Evolutionary conservation across 345 rosid genomes (phyloP), one percentile per base, ranked within the genome.

Genomic region (Bretschneidera sinensis): DNA sequence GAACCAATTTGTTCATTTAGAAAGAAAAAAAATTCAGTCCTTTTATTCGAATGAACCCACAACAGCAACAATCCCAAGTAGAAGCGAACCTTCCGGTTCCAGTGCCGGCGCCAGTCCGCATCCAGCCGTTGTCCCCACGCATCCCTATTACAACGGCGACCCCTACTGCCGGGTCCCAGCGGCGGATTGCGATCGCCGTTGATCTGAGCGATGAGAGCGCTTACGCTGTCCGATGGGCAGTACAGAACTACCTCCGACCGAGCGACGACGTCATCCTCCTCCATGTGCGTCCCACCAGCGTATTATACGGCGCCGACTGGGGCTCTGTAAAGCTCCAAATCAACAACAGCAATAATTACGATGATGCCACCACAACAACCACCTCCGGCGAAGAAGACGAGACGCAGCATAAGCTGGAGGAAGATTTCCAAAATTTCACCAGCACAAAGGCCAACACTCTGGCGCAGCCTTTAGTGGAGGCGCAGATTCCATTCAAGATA

Each of bases 271-370:
- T 84, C 49, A 64, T 84, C 60, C 81, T 84, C 31, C 79, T 84
- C 70, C 90, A 86, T 51, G 88, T 86, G 21, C 79, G 80, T 0
- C 81, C 81, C 16, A 86, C 94, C 17, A 69, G 76, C 48, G 76
- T 78, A 24, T 86, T 86, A 43, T 86, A 82, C 61, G 94, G 87
- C 35, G 90, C 88, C 14, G 94, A 86, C 53, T 86, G 87, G 89
- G 94, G 94, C 5, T 69, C 87, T 17, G 61, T 85, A 61, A 74
- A 76, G 50, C 65, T 76, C 22, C 75, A 62, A 16, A 68, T 56
- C 63, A 64, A 67, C 48, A 57, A 54, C 34, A 20, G 22, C 13
- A 68, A 2, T 17, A 48, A 49, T 43, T 35, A 53, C 57, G 31
- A 61, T 7, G 39, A 45, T 4, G 48, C 14, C 51, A 16, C 43